phyloP scores from a whole-genome alignment of 352 stramenopile genomes.

The Pilasporangium apinafurcum region DNA sequence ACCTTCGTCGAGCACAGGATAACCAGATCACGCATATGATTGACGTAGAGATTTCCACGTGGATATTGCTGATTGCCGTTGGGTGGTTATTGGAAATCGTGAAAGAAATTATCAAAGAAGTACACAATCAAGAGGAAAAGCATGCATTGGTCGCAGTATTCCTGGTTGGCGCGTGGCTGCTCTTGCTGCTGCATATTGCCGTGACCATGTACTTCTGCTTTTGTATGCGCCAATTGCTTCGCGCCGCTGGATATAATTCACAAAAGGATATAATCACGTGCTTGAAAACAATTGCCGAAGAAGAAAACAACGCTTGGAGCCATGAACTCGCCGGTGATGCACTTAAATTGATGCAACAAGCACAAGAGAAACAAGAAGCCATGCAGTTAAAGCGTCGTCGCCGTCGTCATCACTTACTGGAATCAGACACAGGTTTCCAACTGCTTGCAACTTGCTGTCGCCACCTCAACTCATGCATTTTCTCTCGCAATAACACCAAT shows the following conservation, averaged over 20 bases:
- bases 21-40: slow-evolving; percentile 81
- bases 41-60: slow-evolving; percentile 66
- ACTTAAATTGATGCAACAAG: slow-evolving; percentile 13
- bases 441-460: slow-evolving; percentile 9
- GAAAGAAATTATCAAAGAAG: slow-evolving; percentile 3
- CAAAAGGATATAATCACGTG: slow-evolving; percentile 11
- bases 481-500: background rate
- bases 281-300: slow-evolving; percentile 9
- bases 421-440: slow-evolving; percentile 22
- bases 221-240: slow-evolving; percentile 17
- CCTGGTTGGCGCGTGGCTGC: slow-evolving; percentile 23
- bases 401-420: background rate
- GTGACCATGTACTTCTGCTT: slow-evolving; percentile 34
- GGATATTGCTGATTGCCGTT: slow-evolving; percentile 39
- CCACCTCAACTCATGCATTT: background rate
- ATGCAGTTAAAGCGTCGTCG: slow-evolving; percentile 2
- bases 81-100: slow-evolving; percentile 30
- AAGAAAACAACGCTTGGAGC: slow-evolving; percentile 8
- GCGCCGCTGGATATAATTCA: slow-evolving; percentile 13
- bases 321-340: slow-evolving; percentile 16
- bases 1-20: slow-evolving; percentile 60
- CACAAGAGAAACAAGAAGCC: slow-evolving; percentile 10
- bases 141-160: slow-evolving; percentile 31
- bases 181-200: slow-evolving; percentile 25
- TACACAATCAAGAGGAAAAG: slow-evolving; percentile 10